A percentile compares a stretch with the other conserved stretches of the same genome.
Evolutionary conservation across 2,329 filamentous ascomycete species (phyloP).

Genomic region (Monosporascus sp.): DNA sequence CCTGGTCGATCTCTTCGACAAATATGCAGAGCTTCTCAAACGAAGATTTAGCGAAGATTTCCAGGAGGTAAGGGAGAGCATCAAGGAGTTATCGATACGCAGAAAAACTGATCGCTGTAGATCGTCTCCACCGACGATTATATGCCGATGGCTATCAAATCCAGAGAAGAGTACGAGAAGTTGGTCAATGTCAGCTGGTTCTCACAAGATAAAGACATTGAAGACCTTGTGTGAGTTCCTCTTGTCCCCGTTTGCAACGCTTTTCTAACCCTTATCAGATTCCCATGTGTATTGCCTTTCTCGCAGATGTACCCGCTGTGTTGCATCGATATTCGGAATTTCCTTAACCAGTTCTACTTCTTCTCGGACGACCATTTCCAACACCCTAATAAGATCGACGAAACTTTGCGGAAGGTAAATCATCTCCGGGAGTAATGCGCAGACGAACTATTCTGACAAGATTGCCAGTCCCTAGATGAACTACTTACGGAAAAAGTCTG

Average conservation of each 20-base stretch:
- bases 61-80: conserved; percentile 59
- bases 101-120: conserved; percentile 29
- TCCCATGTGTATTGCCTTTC: conserved; percentile 93
- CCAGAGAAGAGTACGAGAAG: conserved; percentile 86
- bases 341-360: conserved; percentile 96
- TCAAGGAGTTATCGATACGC: background rate
- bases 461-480: conserved; percentile 73
- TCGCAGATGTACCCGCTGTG: conserved; percentile 98
- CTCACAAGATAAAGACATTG: conserved; percentile 69
- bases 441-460: conserved; percentile 4
- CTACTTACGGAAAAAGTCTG: conserved; percentile 92
- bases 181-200: conserved; percentile 97
- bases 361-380: conserved; percentile 96
- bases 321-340: conserved; percentile 97
- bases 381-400: conserved; percentile 83
- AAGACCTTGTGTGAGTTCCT: conserved; percentile 64
- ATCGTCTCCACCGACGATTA: conserved; percentile 92
- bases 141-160: conserved; percentile 98
- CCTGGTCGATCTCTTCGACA: conserved; percentile 83
- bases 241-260: background rate
- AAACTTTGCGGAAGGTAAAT: conserved; percentile 71
- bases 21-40: conserved; percentile 89
- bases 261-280: conserved; percentile 46
- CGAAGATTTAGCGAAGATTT: conserved; percentile 92
- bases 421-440: background rate